phyloP scores from a whole-genome alignment of 2,329 filamentous ascomycete genomes.

The Myrmaecium sp. region DNA sequence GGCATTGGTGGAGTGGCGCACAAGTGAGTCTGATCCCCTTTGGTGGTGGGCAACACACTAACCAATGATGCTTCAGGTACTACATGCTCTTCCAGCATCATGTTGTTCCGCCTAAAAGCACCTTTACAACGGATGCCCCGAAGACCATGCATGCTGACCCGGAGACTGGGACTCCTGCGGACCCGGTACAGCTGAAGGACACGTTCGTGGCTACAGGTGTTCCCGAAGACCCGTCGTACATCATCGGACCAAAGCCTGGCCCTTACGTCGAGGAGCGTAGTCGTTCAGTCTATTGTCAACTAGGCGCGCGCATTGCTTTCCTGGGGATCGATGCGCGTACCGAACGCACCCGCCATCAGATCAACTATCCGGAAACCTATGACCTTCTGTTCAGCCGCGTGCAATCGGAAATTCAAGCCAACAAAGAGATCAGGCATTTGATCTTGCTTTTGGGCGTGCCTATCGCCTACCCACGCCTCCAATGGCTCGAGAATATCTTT shows the following conservation, averaged over 20 bases:
- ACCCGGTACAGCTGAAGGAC: slow-evolving; percentile 56
- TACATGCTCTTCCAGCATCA: slow-evolving; percentile 59
- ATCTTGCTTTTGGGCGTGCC: slow-evolving; percentile 52
- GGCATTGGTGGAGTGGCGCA: slow-evolving; percentile 43
- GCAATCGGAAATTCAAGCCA: slow-evolving; percentile 32
- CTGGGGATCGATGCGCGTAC: slow-evolving; percentile 43
- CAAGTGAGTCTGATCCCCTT: slow-evolving; percentile 12
- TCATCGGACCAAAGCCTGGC: slow-evolving; percentile 57
- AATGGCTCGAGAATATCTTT: slow-evolving; percentile 93
- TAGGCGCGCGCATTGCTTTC: slow-evolving; percentile 48
- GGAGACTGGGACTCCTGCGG: slow-evolving; percentile 34
- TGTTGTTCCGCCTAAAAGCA: slow-evolving; percentile 65
- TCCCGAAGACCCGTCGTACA: slow-evolving; percentile 53
- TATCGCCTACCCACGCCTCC: slow-evolving; percentile 56
- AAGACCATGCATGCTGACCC: slow-evolving; percentile 29
- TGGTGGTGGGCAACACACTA: no score
- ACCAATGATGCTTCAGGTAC: slow-evolving; percentile 26
- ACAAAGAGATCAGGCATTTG: slow-evolving; percentile 44
- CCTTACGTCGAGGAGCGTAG: slow-evolving; percentile 47
- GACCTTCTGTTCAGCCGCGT: slow-evolving; percentile 41
- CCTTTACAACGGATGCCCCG: slow-evolving; percentile 61
- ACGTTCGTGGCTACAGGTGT: slow-evolving; percentile 50
- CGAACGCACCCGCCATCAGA: slow-evolving; percentile 77
- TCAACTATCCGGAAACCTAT: slow-evolving; percentile 64
- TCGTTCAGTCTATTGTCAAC: slow-evolving; percentile 44